Conservation (phyloP, 495 filamentous ascomycete species). For the Penicillium argentinense region DNA sequence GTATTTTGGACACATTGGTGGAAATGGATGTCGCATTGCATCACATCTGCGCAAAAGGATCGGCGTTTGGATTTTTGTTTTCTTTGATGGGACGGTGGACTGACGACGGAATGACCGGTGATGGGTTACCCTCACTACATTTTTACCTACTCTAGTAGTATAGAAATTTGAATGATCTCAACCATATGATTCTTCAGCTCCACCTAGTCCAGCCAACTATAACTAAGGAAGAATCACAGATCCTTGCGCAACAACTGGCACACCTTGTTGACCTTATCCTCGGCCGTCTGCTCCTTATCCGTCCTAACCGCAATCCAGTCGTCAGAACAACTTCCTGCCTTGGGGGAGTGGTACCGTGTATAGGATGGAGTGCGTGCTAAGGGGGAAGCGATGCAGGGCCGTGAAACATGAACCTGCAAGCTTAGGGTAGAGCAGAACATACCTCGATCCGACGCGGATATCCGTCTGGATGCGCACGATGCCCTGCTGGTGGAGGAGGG, state of each 20-base stretch:
- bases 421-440: slow-evolving; percentile 16
- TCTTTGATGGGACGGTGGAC: too few species aligned
- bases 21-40: background rate
- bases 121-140: background rate
- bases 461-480: slow-evolving; percentile 83
- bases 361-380: too few species aligned
- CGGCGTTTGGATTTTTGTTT: background rate
- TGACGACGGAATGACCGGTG: background rate
- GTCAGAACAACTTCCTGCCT: slow-evolving; percentile 6
- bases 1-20: slow-evolving; percentile 2
- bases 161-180: too few species aligned
- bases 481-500: slow-evolving; percentile 76
- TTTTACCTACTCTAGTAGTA: too few species aligned
- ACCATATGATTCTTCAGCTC: too few species aligned
- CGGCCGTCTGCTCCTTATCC: slow-evolving; percentile 65
- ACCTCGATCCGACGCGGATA: slow-evolving; percentile 85
- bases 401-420: background rate
- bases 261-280: slow-evolving; percentile 68
- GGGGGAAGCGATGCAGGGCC: too few species aligned
- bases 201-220: too few species aligned
- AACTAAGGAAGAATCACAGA: slow-evolving; percentile 11
- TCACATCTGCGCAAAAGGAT: background rate
- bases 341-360: too few species aligned
- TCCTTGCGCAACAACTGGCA: slow-evolving; percentile 53
- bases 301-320: slow-evolving; percentile 42